Conservation (phyloP, 768 basidiomycete genomes). For the Termitomyces sp. region DNA sequence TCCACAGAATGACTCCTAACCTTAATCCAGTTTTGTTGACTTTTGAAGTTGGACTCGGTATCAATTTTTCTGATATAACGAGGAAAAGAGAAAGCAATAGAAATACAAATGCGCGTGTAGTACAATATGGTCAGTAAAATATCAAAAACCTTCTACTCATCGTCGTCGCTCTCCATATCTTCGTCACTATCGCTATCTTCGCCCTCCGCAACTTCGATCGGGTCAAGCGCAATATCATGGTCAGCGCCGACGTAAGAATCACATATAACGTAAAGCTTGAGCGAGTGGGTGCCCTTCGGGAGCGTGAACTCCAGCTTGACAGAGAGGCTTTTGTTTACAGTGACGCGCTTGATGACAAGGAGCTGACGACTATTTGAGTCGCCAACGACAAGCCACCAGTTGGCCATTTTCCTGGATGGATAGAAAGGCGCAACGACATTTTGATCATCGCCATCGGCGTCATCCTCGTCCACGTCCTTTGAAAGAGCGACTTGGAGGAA, state of each 20-base stretch:
- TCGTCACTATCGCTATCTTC: conserved; percentile 84
- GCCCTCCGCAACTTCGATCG: conserved; percentile 85
- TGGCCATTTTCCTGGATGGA: conserved; percentile 84
- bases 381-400: conserved; percentile 98
- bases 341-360: conserved; percentile 84
- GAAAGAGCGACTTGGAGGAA: conserved; percentile 72
- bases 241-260: conserved; percentile 91
- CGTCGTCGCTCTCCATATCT: conserved; percentile 64
- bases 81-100: neutral
- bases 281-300: conserved; percentile 73
- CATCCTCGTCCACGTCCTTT: conserved; percentile 78
- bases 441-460: conserved; percentile 62
- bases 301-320: conserved; percentile 89
- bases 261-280: conserved; percentile 89
- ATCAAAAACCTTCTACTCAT: conserved; percentile 16
- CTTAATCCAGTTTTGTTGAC: too few species aligned
- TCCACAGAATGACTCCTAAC: too few species aligned
- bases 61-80: neutral
- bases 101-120: conserved; percentile 8
- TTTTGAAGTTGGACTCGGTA: neutral
- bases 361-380: conserved; percentile 75
- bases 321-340: conserved; percentile 77
- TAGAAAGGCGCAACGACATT: conserved; percentile 91
- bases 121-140: conserved; percentile 6
- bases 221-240: conserved; percentile 81